Percentiles rank a stretch among this genome's conserved stretches.
Conservation (phyloP, 2,329 filamentous ascomycete species). For the Alternaria arborescens region DNA sequence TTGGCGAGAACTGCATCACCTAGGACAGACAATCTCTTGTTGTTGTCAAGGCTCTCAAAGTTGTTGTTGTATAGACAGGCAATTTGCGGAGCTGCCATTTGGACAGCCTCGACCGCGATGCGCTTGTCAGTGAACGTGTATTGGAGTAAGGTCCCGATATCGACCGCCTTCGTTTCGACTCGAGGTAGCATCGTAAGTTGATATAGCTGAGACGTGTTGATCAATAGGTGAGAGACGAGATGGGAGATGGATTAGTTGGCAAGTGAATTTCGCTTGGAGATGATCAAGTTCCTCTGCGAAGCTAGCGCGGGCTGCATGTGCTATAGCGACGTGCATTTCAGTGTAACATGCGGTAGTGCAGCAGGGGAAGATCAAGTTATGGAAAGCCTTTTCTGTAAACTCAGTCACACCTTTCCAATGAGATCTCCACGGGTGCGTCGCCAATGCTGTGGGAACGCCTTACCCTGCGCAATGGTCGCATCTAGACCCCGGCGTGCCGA, state of each 20-base stretch:
- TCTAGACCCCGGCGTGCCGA: conserved; percentile 11
- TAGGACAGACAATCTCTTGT: conserved; percentile 20
- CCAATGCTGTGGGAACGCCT: not conserved
- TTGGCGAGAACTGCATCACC: conserved; percentile 18
- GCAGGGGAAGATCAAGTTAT: not conserved
- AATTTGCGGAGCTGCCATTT: conserved; percentile 17
- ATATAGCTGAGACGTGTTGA: not conserved
- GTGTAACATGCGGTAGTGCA: not conserved
- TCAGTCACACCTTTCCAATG: not conserved
- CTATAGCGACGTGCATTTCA: not conserved
- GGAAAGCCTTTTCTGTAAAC: no score
- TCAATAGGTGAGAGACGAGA: not conserved
- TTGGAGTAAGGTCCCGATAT: conserved; percentile 13
- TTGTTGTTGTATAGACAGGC: not conserved
- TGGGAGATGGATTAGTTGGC: not conserved
- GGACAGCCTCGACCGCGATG: conserved; percentile 20
- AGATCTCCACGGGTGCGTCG: not conserved
- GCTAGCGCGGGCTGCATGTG: not conserved
- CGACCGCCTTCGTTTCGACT: not conserved
- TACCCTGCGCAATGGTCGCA: conserved; percentile 11
- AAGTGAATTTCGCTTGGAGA: not conserved
- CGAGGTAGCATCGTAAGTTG: not conserved
- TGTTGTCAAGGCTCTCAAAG: conserved; percentile 5
- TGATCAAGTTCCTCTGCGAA: not conserved
- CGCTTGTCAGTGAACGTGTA: conserved; percentile 21